Base-by-base conservation (phyloP, 306 rosid genomes). In the Ammopiptanthus mongolicus region DNA sequence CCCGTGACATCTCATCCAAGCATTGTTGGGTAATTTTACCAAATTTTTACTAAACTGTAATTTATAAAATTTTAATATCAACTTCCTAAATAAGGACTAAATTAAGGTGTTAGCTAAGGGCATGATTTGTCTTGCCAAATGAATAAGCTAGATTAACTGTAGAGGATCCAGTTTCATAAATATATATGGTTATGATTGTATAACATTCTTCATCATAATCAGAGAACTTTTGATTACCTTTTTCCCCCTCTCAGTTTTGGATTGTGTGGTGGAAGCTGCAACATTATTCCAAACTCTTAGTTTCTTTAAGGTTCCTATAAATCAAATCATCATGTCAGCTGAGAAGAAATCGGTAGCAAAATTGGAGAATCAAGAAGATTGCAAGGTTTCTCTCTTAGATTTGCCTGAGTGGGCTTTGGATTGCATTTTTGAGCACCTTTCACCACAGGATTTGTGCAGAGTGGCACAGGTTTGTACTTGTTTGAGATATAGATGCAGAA, bases 391-490 rank as follows among this genome's bases (percentile, higher is more conserved):
- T 66, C 79, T 80, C 75, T 56, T 80, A 28, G 71, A 65, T 65
- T 73, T 80, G 21, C 79, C 79, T 1, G 37, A 37, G 15, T 48
- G 55, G 23, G 6, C 17, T 33, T 56, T 65, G 75, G 65, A 65
- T 46, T 57, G 70, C 84, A 80, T 80, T 23, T 79, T 80, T 13
- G 69, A 46, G 71, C 42, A 0, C 11, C 84, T 73, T 74, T 56
- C 75, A 47, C 71, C 76, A 5, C 28, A 1, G 13, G 84, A 80
- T 36, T 66, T 80, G 74, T 65, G 51, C 14, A 80, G 25, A 39
- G 10, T 66, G 36, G 74, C 74, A 72, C 62, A 72, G 22, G 83
- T 65, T 14, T 79, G 79, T 8, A 44, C 79, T 6, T 14, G 0
- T 46, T 55, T 79, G 55, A 64, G 63, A n/a, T 1, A 42, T 12